A percentile compares a stretch with the other conserved stretches of the same genome.
phyloP scores from a whole-genome alignment of 2,329 filamentous ascomycete genomes.

The Chalaropsis thielavioides region DNA sequence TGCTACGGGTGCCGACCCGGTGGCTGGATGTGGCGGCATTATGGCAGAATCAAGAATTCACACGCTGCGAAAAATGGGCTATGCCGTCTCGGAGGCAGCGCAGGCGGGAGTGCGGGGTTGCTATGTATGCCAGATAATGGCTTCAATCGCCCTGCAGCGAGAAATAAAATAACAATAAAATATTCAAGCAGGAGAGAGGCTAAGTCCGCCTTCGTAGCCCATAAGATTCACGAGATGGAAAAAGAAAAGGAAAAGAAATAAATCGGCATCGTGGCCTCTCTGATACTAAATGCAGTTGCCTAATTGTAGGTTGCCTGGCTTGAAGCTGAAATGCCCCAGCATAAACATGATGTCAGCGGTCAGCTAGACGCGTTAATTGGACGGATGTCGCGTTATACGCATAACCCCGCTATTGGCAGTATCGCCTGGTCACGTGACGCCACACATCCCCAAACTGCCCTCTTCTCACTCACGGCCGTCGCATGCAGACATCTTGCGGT shows the following conservation, averaged over 20 bases:
- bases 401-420: neutral
- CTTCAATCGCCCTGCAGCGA: neutral
- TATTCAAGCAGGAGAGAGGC: neutral
- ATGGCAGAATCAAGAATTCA: neutral
- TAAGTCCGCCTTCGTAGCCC: neutral
- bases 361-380: neutral
- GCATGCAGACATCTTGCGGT: neutral
- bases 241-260: neutral
- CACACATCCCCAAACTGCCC: neutral
- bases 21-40: neutral
- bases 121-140: neutral
- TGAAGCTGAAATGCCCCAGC: neutral
- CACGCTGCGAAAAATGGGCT: too few species aligned
- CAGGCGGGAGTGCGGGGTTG: neutral
- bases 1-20: neutral
- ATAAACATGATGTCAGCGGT: neutral
- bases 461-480: neutral
- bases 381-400: neutral
- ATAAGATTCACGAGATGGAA: neutral
- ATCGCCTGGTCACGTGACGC: neutral
- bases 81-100: too few species aligned
- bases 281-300: neutral
- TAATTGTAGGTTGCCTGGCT: neutral
- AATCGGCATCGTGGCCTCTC: neutral
- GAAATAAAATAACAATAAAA: neutral